Conservation (phyloP, 495 filamentous ascomycete species). For the Xylaria longipes region DNA sequence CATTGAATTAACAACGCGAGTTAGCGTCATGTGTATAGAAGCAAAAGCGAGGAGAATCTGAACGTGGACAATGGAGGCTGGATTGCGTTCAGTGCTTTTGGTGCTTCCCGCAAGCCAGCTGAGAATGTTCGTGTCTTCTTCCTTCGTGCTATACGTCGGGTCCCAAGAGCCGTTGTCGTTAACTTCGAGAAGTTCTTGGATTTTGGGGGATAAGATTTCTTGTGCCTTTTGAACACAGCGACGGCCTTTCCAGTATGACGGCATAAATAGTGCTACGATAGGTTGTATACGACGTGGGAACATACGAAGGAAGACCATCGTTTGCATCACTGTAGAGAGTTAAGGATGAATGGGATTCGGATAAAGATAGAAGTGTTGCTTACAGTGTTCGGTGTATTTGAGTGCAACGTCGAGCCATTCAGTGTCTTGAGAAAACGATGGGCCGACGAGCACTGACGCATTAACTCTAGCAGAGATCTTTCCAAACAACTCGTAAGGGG, state of each 20-base stretch:
- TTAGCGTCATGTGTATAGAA: slow-evolving; percentile 21
- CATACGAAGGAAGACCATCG: not conserved
- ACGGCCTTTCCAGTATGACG: slow-evolving; percentile 11
- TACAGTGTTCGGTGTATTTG: slow-evolving; percentile 23
- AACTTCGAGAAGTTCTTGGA: slow-evolving; percentile 15
- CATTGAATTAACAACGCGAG: slow-evolving; percentile 14
- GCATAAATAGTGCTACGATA: not conserved
- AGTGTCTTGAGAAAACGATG: not conserved
- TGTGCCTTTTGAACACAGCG: not conserved
- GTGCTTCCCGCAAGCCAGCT: slow-evolving; percentile 19
- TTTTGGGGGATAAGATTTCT: slow-evolving; percentile 17
- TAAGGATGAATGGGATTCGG: not conserved
- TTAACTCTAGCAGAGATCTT: not conserved
- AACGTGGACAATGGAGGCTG: not conserved
- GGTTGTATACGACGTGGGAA: not conserved
- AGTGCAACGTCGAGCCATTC: slow-evolving; percentile 20
- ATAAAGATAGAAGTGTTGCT: not conserved
- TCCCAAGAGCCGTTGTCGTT: slow-evolving; percentile 3
- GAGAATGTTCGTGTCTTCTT: slow-evolving; percentile 17
- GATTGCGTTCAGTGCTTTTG: slow-evolving; percentile 2
- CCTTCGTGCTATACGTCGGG: not conserved
- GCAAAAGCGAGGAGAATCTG: slow-evolving; percentile 12
- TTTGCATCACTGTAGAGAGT: slow-evolving; percentile 13
- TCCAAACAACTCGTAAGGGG: slow-evolving; percentile 8
- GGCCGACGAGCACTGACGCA: slow-evolving; percentile 16